Evolutionary conservation across 1,284 basidiomycete species (phyloP), one percentile per base, ranked within the genome.

Genomic region (Rhodotorula sp.): DNA sequence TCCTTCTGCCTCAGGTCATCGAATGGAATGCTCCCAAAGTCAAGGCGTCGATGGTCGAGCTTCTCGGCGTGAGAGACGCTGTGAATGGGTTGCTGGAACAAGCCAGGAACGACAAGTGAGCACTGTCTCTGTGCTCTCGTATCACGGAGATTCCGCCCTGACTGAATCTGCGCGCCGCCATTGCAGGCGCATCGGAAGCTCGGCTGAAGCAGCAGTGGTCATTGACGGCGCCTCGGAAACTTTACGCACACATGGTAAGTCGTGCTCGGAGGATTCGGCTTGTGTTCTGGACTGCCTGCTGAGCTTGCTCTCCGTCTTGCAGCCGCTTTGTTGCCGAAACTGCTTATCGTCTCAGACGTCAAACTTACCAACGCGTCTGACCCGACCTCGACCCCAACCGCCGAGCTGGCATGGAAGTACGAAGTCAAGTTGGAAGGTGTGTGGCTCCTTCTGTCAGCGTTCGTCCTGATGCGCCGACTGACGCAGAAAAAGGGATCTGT

Each of bases 261-360:
- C 4, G 42, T 44, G 24, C n/a, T 70, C 76, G 8, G 37, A 42
- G 37, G 2, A 42, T 8, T 12, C 37, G 12, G 37, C 10, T 42
- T 24, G 30, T 24, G 22, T 26, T 61, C 64, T 42, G 54, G 65
- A 4, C 18, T 51, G 17, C 17, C 65, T n/a, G 12, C 70, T 63
- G 0, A 1, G 5, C 4, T 18, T 22, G 22, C 1, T 65, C 69
- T 67, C 67, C 79, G 22, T n/a, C 17, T 24, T 42, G 18, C 65
- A 91, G 90, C 84, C 74, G 76, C 80, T 17, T 84, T 87, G 68
- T 81, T 93, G 44, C 87, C 87, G 75, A 87, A 86, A 0, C 82
- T 93, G 4, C 90, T 91, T 79, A 90, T 91, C 67, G 88, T 91
- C 5, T 93, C 91, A 1, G 83, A 88, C 61, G 89, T 86, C 37